Evolutionary conservation across 2,329 filamentous ascomycete species (phyloP), one percentile per base, ranked within the genome.

Genomic region (Penicillium sp.): DNA sequence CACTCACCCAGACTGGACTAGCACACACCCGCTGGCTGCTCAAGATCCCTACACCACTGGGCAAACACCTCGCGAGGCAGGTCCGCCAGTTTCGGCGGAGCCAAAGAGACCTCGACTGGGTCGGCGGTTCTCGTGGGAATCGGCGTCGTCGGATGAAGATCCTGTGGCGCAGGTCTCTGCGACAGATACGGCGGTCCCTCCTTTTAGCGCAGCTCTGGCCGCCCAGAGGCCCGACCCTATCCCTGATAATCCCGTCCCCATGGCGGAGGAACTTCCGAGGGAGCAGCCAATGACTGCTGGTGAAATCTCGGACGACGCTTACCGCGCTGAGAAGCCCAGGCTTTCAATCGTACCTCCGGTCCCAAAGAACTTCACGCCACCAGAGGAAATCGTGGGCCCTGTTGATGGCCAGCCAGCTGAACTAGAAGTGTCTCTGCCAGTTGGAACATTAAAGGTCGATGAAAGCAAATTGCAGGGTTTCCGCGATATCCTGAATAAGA

Each of bases 401-500:
- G 18, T 35, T 14, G 60, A 60, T 7, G 37, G 14, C 44, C 62
- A 37, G 22, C 57, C 22, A 58, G 60, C 27, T 50, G 41, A 43
- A n/a, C 65, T 58, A 40, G 33, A 58, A 36, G 57, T 31, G 54
- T 55, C 4, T 27, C 59, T 53, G 55, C 60, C 13, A 54, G 63
- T 61, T 1, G 60, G 57, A 14, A 59, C 59, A 5, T 60, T 58
- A 4, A 60, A 67, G 9, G 58, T 68, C 14, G 68, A 71, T 41
- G 67, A 72, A 52, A 65, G 71, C 4, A 82, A 79, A 49, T 78
- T 85, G 39, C 81, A 84, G 63, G 79, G 83, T 1, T 93, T 96
- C 75, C 85, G 87, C 52, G 89, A 96, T 58, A 96, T 97, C 60
- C 82, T 92, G 67, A 86, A 85, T 9, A 81, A 95, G 51, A 81